Evolutionary conservation across 352 stramenopile genomes (phyloP).

Genomic region (Hyaloperonospora brassicae): DNA sequence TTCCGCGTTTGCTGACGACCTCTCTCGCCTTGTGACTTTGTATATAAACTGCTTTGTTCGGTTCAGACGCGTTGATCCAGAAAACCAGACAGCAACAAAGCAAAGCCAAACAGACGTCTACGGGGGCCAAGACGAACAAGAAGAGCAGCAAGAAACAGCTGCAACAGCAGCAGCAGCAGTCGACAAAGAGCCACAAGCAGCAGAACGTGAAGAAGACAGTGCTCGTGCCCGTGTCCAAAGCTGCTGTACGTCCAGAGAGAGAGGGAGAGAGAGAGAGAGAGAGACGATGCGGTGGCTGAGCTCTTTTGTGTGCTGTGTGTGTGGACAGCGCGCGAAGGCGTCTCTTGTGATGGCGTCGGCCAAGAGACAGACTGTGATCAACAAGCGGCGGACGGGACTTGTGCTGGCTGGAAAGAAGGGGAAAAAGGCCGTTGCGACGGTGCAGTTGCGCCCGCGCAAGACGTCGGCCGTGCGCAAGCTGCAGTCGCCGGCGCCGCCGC

Average conservation of each 20-base stretch:
- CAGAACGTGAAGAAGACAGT: constrained; percentile 74
- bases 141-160: constrained; percentile 13
- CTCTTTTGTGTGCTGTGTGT: constrained; percentile 2
- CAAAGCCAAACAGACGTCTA: constrained; percentile 4
- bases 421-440: constrained; percentile 21
- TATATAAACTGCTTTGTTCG: neutral
- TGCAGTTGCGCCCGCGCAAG: constrained; percentile 38
- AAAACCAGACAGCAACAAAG: constrained; percentile 33
- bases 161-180: constrained; percentile 12
- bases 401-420: constrained; percentile 29
- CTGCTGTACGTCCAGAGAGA: constrained; percentile 30
- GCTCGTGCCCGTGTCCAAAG: constrained; percentile 55
- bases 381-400: constrained; percentile 57
- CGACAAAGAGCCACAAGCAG: constrained; percentile 36
- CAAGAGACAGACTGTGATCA: constrained; percentile 65
- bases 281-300: neutral
- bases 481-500: neutral
- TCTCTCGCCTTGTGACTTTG: neutral
- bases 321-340: constrained; percentile 31
- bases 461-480: constrained; percentile 37
- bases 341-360: constrained; percentile 38
- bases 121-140: constrained; percentile 11
- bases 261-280: neutral
- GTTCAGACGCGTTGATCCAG: constrained; percentile 37
- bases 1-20: neutral